Percentiles rank a stretch among this genome's conserved stretches.
Conservation (phyloP, 257 asterid genomes). For the Penstemon eatonii region DNA sequence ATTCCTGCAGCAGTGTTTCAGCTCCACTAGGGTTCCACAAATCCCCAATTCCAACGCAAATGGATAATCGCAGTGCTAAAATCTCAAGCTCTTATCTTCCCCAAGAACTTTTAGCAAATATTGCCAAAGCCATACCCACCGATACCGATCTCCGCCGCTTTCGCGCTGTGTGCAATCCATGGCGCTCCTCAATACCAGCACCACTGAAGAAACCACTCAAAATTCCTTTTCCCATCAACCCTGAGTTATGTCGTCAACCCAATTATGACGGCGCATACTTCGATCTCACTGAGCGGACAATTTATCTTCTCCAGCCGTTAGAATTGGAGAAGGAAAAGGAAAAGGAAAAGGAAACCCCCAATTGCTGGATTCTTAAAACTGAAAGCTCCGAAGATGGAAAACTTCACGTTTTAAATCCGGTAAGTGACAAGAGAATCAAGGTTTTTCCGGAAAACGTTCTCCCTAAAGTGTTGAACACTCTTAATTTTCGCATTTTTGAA, state of each 20-base stretch:
- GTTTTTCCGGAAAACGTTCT: slow-evolving; percentile 14
- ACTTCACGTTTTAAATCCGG: slow-evolving; percentile 19
- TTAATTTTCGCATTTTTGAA: slow-evolving; percentile 22
- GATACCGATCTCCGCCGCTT: slow-evolving; percentile 25
- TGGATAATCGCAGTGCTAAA: too few relatives aligned
- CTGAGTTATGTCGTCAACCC: neutral
- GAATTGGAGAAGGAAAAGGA: neutral
- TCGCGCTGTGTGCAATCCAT: slow-evolving; percentile 27
- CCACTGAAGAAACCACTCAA: slow-evolving; percentile 17
- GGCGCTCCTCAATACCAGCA: slow-evolving; percentile 25
- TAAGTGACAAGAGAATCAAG: slow-evolving; percentile 7
- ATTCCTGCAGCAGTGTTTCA: too few relatives aligned
- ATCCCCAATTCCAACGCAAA: too few relatives aligned
- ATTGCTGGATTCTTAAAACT: slow-evolving; percentile 20
- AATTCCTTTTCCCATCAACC: slow-evolving; percentile 24
- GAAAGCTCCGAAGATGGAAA: neutral
- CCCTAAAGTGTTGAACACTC: slow-evolving; percentile 18
- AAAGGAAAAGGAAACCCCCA: neutral
- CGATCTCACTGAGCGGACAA: slow-evolving; percentile 23
- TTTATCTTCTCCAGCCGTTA: slow-evolving; percentile 21
- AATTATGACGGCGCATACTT: slow-evolving; percentile 11
- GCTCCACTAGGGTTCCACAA: too few relatives aligned
- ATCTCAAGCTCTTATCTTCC: slow-evolving; percentile 9
- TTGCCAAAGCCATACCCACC: slow-evolving; percentile 17
- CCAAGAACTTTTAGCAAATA: slow-evolving; percentile 11